Evolutionary conservation across 148 eudicot genomes (phyloP), one percentile per base, ranked within the genome.

Genomic region (Suaeda aralocaspica): DNA sequence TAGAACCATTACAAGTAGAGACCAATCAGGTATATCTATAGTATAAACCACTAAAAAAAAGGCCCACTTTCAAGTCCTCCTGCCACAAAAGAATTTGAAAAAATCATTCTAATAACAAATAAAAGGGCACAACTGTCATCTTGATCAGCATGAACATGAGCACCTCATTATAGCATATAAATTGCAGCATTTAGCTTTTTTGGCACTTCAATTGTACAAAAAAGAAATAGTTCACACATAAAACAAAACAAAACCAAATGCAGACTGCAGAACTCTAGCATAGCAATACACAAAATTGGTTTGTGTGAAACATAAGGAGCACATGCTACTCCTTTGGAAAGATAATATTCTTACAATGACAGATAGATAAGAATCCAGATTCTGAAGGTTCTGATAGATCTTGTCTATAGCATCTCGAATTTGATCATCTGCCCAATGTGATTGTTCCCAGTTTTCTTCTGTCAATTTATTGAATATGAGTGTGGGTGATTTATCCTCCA

Each of bases 361-460:
- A 76, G 83, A 80, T 66, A 91, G 39, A 83, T 86, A 86, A 15
- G 85, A 85, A 71, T 95, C 92, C 76, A 95, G 79, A 75, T 84
- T 89, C 51, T 72, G 79, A 46, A 95, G 88, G 76, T 91, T 95
- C 73, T 81, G 86, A 73, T 89, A 80, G 24, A 95, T 78, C 72
- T 82, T 42, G 65, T 84, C 83, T 70, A 84, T 77, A 59, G 96
- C 93, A 82, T 89, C 86, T 69, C 83, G 72, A 73, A 84, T 82
- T 76, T 89, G 93, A 74, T 78, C 82, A 57, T 88, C 96, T 44
- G 92, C 86, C 96, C 95, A 89, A 71, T 87, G 87, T 66, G 86
- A 80, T 21, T 76, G 91, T 81, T 84, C 90, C 66, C 76, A 82
- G 59, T 77, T 82, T 61, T 81, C 85, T 80, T 83, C 92, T 61